Conservation (phyloP, 2,329 filamentous ascomycete species). For the Aureobasidium pullulans region DNA sequence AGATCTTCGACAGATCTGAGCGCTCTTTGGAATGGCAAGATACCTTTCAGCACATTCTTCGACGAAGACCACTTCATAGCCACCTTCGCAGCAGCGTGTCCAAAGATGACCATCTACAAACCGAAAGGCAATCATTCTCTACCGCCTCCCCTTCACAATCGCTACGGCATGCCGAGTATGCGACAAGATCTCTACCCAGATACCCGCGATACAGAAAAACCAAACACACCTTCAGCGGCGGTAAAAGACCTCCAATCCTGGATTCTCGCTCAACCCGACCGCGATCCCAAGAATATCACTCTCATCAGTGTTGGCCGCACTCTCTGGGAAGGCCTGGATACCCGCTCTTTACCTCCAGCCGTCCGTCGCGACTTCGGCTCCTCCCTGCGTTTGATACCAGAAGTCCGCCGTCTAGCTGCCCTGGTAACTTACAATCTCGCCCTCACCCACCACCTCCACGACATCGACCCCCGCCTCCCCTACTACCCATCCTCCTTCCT, state of each 20-base stretch:
- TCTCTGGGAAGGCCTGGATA: constrained; percentile 23
- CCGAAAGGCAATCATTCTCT: constrained; percentile 15
- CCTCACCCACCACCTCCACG: constrained; percentile 19
- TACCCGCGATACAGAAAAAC: neutral
- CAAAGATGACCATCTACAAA: constrained; percentile 23
- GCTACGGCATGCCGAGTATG: constrained; percentile 20
- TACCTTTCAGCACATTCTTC: constrained; percentile 22
- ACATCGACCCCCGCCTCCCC: constrained; percentile 22
- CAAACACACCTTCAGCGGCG: constrained; percentile 16
- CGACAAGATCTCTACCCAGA: constrained; percentile 19
- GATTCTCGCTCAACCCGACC: constrained; percentile 16
- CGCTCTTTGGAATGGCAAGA: constrained; percentile 21
- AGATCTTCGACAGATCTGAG: constrained; percentile 17
- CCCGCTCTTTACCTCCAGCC: constrained; percentile 20
- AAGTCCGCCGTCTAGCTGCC: constrained; percentile 27
- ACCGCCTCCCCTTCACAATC: constrained; percentile 17
- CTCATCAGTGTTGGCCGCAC: constrained; percentile 24
- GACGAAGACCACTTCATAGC: constrained; percentile 24
- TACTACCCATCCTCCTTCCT: constrained; percentile 28
- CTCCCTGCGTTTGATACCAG: constrained; percentile 21
- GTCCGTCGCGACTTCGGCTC: constrained; percentile 25
- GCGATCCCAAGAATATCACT: constrained; percentile 13
- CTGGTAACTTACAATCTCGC: constrained; percentile 27
- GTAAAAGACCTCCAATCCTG: constrained; percentile 20
- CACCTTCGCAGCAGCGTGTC: constrained; percentile 20